Percentiles rank a stretch among this genome's conserved stretches.
These are phyloP conservation scores for Austroboletus novae-zelandiae DNA, from an alignment of 1,284 basidiomycete species.

Conservation along the genomic window DNA sequence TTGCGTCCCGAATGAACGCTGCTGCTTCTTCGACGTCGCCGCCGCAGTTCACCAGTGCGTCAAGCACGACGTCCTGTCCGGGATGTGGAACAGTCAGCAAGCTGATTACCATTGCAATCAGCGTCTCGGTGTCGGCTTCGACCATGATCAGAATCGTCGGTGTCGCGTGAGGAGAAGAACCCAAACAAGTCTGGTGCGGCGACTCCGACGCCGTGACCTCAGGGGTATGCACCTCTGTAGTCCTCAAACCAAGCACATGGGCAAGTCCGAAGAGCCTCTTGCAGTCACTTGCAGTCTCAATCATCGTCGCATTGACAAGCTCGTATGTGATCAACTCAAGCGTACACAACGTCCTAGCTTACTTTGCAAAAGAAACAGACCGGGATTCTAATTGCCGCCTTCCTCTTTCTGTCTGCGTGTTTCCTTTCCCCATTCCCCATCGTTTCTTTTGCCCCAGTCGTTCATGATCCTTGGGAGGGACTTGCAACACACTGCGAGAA, in stretches of 20 bases:
- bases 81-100: slow-evolving; percentile 42
- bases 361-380: too few species aligned
- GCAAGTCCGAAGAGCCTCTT: neutral
- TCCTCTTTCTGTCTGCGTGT: slow-evolving; percentile 6
- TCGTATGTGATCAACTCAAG: slow-evolving; percentile 11
- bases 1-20: slow-evolving; percentile 29
- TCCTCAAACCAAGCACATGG: slow-evolving; percentile 7
- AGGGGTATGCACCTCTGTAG: neutral
- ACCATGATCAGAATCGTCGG: slow-evolving; percentile 16
- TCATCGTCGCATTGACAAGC: slow-evolving; percentile 1
- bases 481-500: slow-evolving; percentile 51
- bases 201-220: neutral
- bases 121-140: slow-evolving; percentile 60
- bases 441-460: neutral
- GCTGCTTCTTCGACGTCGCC: slow-evolving; percentile 66
- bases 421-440: neutral
- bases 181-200: neutral
- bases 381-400: neutral
- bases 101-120: slow-evolving; percentile 65
- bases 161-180: neutral
- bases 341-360: too few species aligned
- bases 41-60: slow-evolving; percentile 56
- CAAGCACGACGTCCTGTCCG: slow-evolving; percentile 47
- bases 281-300: neutral
- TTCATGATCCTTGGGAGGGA: slow-evolving; percentile 33